Evolutionary conservation across 2,329 filamentous ascomycete genomes (phyloP).

Genomic region (Nannizziopsis barbatae): DNA sequence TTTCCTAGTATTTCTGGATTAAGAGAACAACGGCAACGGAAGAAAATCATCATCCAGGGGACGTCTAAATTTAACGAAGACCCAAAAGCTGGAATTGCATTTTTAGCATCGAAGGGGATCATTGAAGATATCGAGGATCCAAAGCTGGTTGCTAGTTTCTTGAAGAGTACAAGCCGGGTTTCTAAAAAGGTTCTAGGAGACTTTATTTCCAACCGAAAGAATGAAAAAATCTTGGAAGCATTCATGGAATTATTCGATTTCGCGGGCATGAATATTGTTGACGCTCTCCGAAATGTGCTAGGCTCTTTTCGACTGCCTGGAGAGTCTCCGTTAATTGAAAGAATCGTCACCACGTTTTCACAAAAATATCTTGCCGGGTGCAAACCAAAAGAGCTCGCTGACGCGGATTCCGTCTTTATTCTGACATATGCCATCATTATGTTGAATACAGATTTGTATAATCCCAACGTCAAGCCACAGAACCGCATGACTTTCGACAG

Average conservation of each 20-base stretch:
- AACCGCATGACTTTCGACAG: conserved; percentile 76
- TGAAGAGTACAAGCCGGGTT: conserved; percentile 75
- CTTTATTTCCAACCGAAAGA: conserved; percentile 81
- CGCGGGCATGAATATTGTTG: conserved; percentile 70
- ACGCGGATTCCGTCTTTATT: conserved; percentile 80
- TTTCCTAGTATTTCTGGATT: conserved; percentile 56
- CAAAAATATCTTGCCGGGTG: conserved; percentile 68
- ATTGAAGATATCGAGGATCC: conserved; percentile 66
- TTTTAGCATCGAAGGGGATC: conserved; percentile 72
- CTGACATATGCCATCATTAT: conserved; percentile 95
- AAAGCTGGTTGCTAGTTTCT: conserved; percentile 67
- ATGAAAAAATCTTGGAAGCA: conserved; percentile 70
- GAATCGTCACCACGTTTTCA: conserved; percentile 77
- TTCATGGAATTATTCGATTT: conserved; percentile 89
- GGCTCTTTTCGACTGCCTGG: conserved; percentile 89
- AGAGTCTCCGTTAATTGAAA: conserved; percentile 83
- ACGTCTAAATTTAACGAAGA: conserved; percentile 90
- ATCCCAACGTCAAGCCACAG: conserved; percentile 64
- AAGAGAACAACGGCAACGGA: conserved; percentile 61
- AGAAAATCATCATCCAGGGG: conserved; percentile 80
- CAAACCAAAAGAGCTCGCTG: conserved; percentile 61
- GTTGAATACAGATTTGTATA: conserved; percentile 94
- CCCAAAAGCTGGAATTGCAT: conserved; percentile 78
- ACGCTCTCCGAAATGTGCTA: conserved; percentile 75
- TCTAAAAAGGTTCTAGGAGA: conserved; percentile 89